phyloP scores from a whole-genome alignment of 2,329 filamentous ascomycete species.

The Scedosporium dehoogii region DNA sequence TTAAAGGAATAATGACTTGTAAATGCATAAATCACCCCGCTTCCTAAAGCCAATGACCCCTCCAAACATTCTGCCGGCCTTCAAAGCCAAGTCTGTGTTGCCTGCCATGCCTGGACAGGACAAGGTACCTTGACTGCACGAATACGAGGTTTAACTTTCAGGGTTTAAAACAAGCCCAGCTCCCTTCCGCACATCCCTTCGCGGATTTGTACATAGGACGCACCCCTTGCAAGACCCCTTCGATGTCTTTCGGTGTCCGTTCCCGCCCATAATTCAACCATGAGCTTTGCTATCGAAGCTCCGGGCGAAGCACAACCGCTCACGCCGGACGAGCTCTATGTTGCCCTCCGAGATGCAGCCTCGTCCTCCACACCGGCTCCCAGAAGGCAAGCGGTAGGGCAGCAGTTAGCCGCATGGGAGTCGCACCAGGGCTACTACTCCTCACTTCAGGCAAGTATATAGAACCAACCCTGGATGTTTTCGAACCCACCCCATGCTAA shows the following conservation, averaged over 20 bases:
- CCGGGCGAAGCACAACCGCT: conserved; percentile 72
- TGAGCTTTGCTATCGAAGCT: conserved; percentile 68
- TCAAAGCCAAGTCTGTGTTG: neutral
- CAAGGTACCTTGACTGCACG: neutral
- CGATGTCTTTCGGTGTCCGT: neutral
- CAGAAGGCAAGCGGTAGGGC: conserved; percentile 56
- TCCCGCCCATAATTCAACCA: conserved; percentile 21
- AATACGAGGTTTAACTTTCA: neutral
- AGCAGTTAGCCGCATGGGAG: conserved; percentile 67
- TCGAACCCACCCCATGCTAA: conserved; percentile 1
- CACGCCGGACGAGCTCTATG: conserved; percentile 51
- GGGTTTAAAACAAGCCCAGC: neutral
- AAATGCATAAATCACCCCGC: neutral
- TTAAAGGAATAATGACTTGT: neutral
- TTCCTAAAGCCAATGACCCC: neutral
- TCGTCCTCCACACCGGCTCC: conserved; percentile 51
- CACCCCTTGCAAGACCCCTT: neutral
- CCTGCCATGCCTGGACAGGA: neutral
- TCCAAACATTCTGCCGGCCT: neutral
- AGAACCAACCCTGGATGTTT: conserved; percentile 4
- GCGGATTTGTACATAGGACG: neutral
- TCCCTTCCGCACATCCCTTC: neutral
- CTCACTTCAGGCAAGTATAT: conserved; percentile 51
- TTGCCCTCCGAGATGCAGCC: conserved; percentile 52
- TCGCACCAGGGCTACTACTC: conserved; percentile 55